Evolutionary conservation across 306 rosid genomes (phyloP).

Genomic region (Mimosa pudica): DNA sequence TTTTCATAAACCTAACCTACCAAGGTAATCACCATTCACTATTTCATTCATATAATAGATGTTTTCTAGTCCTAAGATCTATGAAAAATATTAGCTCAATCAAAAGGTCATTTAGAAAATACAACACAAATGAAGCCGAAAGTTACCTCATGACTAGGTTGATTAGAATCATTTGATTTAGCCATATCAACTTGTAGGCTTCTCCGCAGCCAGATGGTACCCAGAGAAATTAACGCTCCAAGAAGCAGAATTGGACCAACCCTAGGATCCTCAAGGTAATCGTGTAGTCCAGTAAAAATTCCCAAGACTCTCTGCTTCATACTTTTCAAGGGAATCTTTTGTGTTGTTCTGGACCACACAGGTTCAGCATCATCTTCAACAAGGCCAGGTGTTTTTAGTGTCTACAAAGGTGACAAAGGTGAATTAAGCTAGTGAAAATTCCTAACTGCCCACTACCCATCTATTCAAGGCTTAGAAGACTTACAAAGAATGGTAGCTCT

Average conservation of each 20-base stretch:
- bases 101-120: background rate
- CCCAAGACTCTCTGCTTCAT: constrained; percentile 49
- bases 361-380: constrained; percentile 73
- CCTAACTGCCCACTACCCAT: background rate
- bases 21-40: too few relatives aligned
- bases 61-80: background rate
- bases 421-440: background rate
- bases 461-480: constrained; percentile 21
- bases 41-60: too few relatives aligned
- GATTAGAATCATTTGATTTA: constrained; percentile 44
- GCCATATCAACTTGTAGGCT: constrained; percentile 54
- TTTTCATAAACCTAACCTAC: too few relatives aligned
- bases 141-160: constrained; percentile 56
- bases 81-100: background rate
- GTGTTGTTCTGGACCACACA: constrained; percentile 57
- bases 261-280: constrained; percentile 72
- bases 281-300: constrained; percentile 47
- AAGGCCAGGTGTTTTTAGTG: constrained; percentile 69
- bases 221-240: constrained; percentile 73
- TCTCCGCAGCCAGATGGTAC: constrained; percentile 72
- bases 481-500: constrained; percentile 89
- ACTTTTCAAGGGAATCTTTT: constrained; percentile 47
- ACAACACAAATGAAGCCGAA: constrained; percentile 16
- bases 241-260: constrained; percentile 84
- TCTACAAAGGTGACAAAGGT: constrained; percentile 48